phyloP scores from a whole-genome alignment of 345 rosid genomes.

The Raphanus raphanistrum region DNA sequence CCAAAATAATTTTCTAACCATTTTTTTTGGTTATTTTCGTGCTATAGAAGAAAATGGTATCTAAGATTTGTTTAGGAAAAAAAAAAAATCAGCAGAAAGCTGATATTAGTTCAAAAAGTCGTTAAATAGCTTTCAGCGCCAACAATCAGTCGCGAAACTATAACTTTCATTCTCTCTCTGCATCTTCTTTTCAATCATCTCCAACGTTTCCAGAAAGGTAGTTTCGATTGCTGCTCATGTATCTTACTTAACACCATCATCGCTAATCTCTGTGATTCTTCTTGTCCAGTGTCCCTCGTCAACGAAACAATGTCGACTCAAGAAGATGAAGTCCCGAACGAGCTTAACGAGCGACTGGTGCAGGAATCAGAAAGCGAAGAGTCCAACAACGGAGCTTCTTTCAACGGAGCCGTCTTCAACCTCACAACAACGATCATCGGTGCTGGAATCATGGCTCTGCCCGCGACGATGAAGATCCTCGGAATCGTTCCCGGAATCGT shows the following conservation, averaged over 20 bases:
- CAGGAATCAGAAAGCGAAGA: no score
- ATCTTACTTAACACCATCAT: no score
- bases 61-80: not conserved
- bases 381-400: constrained; percentile 69
- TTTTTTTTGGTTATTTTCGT: not conserved
- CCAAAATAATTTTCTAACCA: no score
- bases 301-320: constrained; percentile 51
- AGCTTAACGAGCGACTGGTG: no score
- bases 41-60: not conserved
- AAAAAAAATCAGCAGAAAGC: no score
- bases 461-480: constrained; percentile 88
- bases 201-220: not conserved
- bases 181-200: not conserved
- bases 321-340: constrained; percentile 7
- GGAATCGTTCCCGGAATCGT: constrained; percentile 72
- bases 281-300: not conserved
- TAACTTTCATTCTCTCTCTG: not conserved
- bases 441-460: constrained; percentile 98
- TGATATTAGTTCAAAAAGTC: no score
- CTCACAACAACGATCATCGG: constrained; percentile 85
- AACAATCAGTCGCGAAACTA: not conserved
- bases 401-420: constrained; percentile 84
- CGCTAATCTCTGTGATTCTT: not conserved
- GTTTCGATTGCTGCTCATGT: not conserved
- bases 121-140: not conserved